These are phyloP conservation scores for Allomyces arbusculus DNA, from an alignment of 192 early-diverging fungal species.

Conservation along the genomic window DNA sequence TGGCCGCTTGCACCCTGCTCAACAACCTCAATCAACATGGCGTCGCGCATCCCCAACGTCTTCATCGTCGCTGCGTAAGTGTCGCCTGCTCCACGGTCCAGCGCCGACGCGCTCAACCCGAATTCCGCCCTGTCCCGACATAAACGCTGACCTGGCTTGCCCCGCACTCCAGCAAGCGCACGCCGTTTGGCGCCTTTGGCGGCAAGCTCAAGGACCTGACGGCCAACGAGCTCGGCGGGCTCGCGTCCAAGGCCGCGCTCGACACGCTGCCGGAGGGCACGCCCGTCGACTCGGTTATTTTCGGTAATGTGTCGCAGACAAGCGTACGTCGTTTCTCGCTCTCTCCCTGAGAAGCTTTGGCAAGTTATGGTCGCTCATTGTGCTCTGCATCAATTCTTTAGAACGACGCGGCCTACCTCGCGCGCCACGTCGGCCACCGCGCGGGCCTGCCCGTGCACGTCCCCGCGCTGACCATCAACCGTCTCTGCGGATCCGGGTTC, in stretches of 20 bases:
- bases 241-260: slow-evolving; percentile 78
- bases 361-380: not conserved
- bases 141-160: no score
- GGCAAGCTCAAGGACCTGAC: not conserved
- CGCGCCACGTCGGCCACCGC: slow-evolving; percentile 82
- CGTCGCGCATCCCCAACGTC: not conserved
- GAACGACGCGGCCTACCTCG: slow-evolving; percentile 65
- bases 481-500: slow-evolving; percentile 91
- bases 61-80: not conserved
- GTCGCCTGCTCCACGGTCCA: no score
- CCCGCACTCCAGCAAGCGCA: not conserved
- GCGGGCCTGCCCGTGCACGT: slow-evolving; percentile 63
- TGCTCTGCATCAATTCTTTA: not conserved
- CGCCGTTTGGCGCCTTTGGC: not conserved
- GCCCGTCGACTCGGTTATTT: slow-evolving; percentile 72
- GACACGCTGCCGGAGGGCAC: slow-evolving; percentile 45
- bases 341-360: slow-evolving; percentile 3
- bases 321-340: slow-evolving; percentile 15
- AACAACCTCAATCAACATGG: no score
- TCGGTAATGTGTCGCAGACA: slow-evolving; percentile 86
- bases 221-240: slow-evolving; percentile 66
- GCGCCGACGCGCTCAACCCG: no score
- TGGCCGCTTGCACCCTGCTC: no score
- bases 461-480: slow-evolving; percentile 80
- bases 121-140: no score